Percentiles rank a stretch among this genome's conserved stretches.
Conservation (phyloP, 805 yeast species). For the Candida insectalens region DNA sequence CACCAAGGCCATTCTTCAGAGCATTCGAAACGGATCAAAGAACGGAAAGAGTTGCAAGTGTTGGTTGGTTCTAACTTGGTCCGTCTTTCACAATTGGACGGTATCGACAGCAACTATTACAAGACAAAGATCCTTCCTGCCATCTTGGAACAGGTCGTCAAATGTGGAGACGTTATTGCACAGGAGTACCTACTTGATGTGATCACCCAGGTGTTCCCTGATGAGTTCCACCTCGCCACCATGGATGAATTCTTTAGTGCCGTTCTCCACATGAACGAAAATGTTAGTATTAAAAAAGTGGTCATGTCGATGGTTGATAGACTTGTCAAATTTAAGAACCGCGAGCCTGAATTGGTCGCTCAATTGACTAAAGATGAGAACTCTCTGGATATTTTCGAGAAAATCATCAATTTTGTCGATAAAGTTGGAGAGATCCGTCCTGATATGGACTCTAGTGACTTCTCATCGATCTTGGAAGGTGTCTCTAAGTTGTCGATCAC, state of each 20-base stretch:
- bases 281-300: conserved; percentile 57
- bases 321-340: conserved; percentile 42
- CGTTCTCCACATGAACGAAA: conserved; percentile 57
- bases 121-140: conserved; percentile 59
- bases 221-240: conserved; percentile 75
- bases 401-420: conserved; percentile 57
- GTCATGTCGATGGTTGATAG: conserved; percentile 66
- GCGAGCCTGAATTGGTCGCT: conserved; percentile 23
- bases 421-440: conserved; percentile 49
- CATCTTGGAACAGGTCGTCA: conserved; percentile 81
- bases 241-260: conserved; percentile 58
- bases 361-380: conserved; percentile 8
- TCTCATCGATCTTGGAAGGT: conserved; percentile 54
- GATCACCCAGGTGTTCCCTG: conserved; percentile 89
- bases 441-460: conserved; percentile 58
- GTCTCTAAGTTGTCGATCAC: conserved; percentile 53
- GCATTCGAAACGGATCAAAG: conserved; percentile 59
- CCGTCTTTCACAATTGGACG: conserved; percentile 76
- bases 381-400: conserved; percentile 36
- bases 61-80: conserved; percentile 90
- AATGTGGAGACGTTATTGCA: conserved; percentile 85
- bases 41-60: conserved; percentile 82
- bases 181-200: conserved; percentile 90
- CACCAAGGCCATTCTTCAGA: conserved; percentile 92
- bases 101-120: conserved; percentile 45